Percentiles rank a stretch among this genome's conserved stretches.
These are phyloP conservation scores for Neonectria punicea DNA, from an alignment of 2,329 filamentous ascomycete species.

Conservation along the genomic window DNA sequence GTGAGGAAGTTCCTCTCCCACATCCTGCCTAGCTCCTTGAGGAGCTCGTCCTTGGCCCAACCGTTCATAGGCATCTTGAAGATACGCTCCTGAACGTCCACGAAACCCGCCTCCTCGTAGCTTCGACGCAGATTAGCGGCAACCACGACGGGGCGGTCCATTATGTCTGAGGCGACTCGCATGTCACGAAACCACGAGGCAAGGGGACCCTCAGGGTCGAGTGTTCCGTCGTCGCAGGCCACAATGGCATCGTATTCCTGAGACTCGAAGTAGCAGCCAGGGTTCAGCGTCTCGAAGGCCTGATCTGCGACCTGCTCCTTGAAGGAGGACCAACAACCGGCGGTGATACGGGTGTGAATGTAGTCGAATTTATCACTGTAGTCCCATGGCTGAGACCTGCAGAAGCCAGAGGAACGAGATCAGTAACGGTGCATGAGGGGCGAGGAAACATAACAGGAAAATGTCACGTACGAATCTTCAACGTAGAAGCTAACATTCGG, in stretches of 20 bases:
- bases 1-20: slow-evolving; percentile 57
- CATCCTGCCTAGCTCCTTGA: slow-evolving; percentile 56
- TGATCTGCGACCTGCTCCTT: slow-evolving; percentile 61
- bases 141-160: slow-evolving; percentile 52
- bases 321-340: slow-evolving; percentile 62
- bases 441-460: not conserved
- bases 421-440: not conserved
- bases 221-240: slow-evolving; percentile 58
- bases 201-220: slow-evolving; percentile 52
- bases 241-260: slow-evolving; percentile 57
- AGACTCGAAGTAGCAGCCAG: slow-evolving; percentile 66
- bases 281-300: slow-evolving; percentile 59
- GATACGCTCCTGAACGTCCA: slow-evolving; percentile 62
- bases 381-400: slow-evolving; percentile 61
- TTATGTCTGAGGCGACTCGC: slow-evolving; percentile 49
- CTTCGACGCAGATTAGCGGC: slow-evolving; percentile 49
- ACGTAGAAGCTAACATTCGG: slow-evolving; percentile 80
- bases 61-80: slow-evolving; percentile 65
- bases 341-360: slow-evolving; percentile 62
- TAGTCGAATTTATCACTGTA: slow-evolving; percentile 66
- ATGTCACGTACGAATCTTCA: slow-evolving; percentile 65
- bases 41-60: slow-evolving; percentile 60
- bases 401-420: not conserved
- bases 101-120: slow-evolving; percentile 62
- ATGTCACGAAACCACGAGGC: slow-evolving; percentile 55